phyloP scores from a whole-genome alignment of 73 alveolate species.

The Effrenium voratum region DNA sequence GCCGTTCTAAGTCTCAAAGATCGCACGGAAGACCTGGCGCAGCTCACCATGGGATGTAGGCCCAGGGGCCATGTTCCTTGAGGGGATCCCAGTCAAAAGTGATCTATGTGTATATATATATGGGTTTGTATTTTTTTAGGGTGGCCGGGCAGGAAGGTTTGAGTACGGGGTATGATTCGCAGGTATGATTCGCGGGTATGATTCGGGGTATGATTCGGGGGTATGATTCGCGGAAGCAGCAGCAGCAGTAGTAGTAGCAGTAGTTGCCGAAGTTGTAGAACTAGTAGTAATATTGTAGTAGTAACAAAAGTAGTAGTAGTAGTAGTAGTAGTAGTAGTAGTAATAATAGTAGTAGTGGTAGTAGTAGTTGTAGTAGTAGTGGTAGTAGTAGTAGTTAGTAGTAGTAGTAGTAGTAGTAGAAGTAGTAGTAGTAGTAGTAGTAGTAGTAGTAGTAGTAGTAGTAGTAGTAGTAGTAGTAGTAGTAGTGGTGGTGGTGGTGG shows the following conservation, averaged over 20 bases:
- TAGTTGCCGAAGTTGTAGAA: too few species aligned
- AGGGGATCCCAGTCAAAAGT: neutral
- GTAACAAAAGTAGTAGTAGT: neutral
- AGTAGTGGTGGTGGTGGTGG: neutral
- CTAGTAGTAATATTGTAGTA: too few species aligned
- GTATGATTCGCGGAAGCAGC: neutral
- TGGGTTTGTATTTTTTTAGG: neutral
- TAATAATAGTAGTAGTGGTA: too few species aligned
- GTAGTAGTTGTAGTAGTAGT: neutral
- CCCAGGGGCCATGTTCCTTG: neutral
- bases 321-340: neutral
- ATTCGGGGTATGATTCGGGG: neutral
- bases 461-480: neutral
- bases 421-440: neutral
- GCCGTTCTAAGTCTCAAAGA: conserved; percentile 20
- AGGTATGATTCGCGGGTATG: neutral
- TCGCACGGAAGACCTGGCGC: conserved; percentile 11
- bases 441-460: neutral
- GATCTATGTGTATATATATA: neutral
- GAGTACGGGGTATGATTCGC: neutral
- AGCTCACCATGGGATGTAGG: neutral
- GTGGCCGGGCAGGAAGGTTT: neutral
- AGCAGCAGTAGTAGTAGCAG: conserved; percentile 2
- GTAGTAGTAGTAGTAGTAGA: neutral
- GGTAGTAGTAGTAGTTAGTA: neutral